Evolutionary conservation across 345 rosid species (phyloP).

Genomic region (Lepidium didymum): DNA sequence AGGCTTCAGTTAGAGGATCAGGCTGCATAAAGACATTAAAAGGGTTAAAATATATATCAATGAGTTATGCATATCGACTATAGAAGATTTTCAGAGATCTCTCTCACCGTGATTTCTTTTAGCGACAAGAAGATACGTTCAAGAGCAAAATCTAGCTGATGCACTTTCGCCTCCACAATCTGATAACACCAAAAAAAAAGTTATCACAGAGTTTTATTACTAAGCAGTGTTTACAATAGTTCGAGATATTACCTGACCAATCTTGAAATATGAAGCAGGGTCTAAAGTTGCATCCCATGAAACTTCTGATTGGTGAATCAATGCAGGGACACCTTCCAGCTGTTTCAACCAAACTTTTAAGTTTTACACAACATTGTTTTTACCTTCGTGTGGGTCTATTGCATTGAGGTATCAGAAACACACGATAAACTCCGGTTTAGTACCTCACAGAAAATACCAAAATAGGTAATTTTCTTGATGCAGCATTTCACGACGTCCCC

Average conservation of each 20-base stretch:
- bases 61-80: not conserved
- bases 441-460: slow-evolving; percentile 95
- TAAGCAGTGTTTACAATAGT: not conserved
- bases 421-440: not conserved
- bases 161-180: slow-evolving; percentile 93
- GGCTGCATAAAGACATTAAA: slow-evolving; percentile 42
- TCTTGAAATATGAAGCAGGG: slow-evolving; percentile 68
- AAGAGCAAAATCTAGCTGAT: slow-evolving; percentile 73
- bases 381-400: not conserved
- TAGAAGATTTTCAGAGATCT: not conserved
- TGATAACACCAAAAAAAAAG: slow-evolving; percentile 26
- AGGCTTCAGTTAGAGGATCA: slow-evolving; percentile 73
- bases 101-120: slow-evolving; percentile 67
- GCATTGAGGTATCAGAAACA: not conserved
- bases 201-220: not conserved
- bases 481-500: slow-evolving; percentile 89
- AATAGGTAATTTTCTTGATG: slow-evolving; percentile 83
- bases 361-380: not conserved
- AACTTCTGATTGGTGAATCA: slow-evolving; percentile 88
- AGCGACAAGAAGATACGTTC: slow-evolving; percentile 84
- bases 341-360: slow-evolving; percentile 26
- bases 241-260: slow-evolving; percentile 66
- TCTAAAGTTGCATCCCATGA: slow-evolving; percentile 97
- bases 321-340: slow-evolving; percentile 86
- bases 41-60: not conserved